Evolutionary conservation across 2,329 filamentous ascomycete species (phyloP).

Genomic region (Trichoderma lentiforme): DNA sequence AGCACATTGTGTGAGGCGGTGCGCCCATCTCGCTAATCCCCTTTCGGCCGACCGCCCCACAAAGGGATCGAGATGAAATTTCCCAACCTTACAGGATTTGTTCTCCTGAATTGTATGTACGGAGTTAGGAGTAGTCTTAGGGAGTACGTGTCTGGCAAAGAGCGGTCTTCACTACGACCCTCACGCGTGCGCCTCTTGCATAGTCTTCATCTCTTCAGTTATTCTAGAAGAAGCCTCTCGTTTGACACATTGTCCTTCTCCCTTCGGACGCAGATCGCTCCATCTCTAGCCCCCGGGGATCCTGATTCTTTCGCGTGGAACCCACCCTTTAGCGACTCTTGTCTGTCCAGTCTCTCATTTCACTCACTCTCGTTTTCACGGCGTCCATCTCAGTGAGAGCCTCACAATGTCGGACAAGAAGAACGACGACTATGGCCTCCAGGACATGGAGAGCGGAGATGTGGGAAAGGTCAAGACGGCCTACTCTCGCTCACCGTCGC

Average conservation of each 20-base stretch:
- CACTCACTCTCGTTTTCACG: not conserved
- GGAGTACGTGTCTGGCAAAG: conserved; percentile 17
- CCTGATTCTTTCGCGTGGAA: not conserved
- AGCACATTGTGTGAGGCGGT: conserved; percentile 3
- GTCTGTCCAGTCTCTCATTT: not conserved
- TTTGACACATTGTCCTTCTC: conserved; percentile 6
- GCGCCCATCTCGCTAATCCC: conserved; percentile 14
- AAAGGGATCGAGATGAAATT: conserved; percentile 20
- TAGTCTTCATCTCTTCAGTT: conserved; percentile 14
- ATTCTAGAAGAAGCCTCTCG: conserved; percentile 16
- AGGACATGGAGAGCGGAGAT: conserved; percentile 61
- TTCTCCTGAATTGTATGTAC: conserved; percentile 18
- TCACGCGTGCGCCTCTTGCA: conserved; percentile 8
- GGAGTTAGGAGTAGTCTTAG: conserved; percentile 16
- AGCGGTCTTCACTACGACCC: conserved; percentile 16
- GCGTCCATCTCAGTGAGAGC: not conserved
- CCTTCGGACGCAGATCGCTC: conserved; percentile 9
- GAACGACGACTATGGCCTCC: conserved; percentile 74
- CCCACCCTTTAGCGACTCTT: conserved; percentile 7
- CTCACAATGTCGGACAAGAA: conserved; percentile 77
- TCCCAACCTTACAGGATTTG: conserved; percentile 17
- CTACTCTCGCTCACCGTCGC: conserved; percentile 18
- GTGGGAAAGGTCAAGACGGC: conserved; percentile 45
- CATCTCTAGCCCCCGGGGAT: not conserved
- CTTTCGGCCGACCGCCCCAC: conserved; percentile 4